These are phyloP conservation scores for Penicillium chermesinum DNA, from an alignment of 495 filamentous ascomycete species.

Conservation along the genomic window DNA sequence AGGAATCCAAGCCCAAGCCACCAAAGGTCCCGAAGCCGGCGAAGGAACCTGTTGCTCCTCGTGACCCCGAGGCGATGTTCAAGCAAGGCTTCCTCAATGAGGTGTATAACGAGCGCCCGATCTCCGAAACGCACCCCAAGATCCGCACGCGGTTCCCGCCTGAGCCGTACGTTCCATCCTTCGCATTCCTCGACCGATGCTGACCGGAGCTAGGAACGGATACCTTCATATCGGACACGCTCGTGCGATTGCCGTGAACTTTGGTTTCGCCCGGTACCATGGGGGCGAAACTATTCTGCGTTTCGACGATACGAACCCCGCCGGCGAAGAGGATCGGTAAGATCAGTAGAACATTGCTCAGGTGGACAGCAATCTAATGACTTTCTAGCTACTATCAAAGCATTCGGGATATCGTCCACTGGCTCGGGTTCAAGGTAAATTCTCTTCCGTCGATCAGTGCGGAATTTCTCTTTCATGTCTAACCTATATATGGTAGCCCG, in stretches of 20 bases:
- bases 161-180: slow-evolving; percentile 50
- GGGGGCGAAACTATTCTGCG: slow-evolving; percentile 67
- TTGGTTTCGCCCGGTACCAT: slow-evolving; percentile 86
- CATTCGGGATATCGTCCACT: slow-evolving; percentile 73
- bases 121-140: slow-evolving; percentile 49
- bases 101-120: slow-evolving; percentile 71
- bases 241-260: slow-evolving; percentile 97
- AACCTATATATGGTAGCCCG: too few species aligned
- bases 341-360: not conserved
- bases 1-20: slow-evolving; percentile 29
- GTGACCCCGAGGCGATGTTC: slow-evolving; percentile 73
- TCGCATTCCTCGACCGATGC: not conserved
- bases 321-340: slow-evolving; percentile 65
- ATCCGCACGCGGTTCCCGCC: slow-evolving; percentile 78
- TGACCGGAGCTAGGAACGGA: slow-evolving; percentile 29
- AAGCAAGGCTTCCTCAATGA: slow-evolving; percentile 75
- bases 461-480: too few species aligned
- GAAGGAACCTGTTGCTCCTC: slow-evolving; percentile 28
- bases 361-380: not conserved
- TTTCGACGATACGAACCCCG: slow-evolving; percentile 82
- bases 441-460: not conserved
- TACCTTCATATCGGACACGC: slow-evolving; percentile 84
- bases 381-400: slow-evolving; percentile 55
- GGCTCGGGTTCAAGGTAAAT: slow-evolving; percentile 64
- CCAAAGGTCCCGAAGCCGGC: slow-evolving; percentile 35